Conservation (phyloP, 495 filamentous ascomycete species). For the Schizothecium vesticola region DNA sequence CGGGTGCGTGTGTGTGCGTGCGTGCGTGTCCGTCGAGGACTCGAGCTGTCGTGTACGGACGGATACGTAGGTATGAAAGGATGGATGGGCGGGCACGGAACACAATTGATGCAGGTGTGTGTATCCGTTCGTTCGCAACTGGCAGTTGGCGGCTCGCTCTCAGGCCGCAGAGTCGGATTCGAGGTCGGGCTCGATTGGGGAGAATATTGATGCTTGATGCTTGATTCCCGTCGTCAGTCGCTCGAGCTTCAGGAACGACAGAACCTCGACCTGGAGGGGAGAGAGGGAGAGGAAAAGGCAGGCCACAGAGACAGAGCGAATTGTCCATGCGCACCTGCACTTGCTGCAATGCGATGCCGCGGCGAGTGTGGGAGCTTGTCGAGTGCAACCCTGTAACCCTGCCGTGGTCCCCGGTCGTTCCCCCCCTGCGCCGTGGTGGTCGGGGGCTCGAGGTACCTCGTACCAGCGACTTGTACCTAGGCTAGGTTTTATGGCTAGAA, state of each 20-base stretch:
- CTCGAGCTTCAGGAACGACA: background rate
- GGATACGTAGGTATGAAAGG: background rate
- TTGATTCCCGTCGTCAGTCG: background rate
- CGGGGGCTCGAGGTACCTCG: slow-evolving; percentile 6
- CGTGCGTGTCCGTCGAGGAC: background rate
- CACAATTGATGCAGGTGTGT: background rate
- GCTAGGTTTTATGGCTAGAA: background rate
- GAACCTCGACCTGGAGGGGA: background rate
- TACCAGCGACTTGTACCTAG: background rate
- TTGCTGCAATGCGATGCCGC: slow-evolving; percentile 6
- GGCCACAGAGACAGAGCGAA: background rate
- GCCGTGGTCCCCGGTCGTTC: background rate
- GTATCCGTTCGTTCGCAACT: background rate
- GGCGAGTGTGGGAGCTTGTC: slow-evolving; percentile 6
- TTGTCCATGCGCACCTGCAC: slow-evolving; percentile 1
- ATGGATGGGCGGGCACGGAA: background rate
- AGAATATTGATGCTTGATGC: background rate
- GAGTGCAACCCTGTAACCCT: slow-evolving; percentile 9
- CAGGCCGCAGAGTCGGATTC: background rate
- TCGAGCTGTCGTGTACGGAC: background rate
- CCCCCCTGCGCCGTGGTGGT: background rate
- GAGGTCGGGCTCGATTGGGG: background rate
- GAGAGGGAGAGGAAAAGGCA: slow-evolving; percentile 3
- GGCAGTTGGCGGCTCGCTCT: background rate
- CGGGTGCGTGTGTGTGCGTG: background rate